Evolutionary conservation across 176 grass and related monocot genomes (phyloP).

Genomic region (Cenchrus purpureus): DNA sequence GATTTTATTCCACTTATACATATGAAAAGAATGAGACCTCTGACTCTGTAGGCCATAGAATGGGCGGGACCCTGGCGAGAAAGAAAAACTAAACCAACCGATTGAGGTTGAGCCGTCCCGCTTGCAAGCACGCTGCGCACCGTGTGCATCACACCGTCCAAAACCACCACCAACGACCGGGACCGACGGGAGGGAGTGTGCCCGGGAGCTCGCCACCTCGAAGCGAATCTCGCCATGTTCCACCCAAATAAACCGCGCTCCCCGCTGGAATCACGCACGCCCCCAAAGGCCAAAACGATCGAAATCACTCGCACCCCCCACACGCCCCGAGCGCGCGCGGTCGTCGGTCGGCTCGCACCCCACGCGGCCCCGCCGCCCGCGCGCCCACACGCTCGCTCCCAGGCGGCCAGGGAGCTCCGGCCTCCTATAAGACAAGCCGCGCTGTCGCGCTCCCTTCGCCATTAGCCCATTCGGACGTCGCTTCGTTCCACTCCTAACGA

Average conservation of each 20-base stretch:
- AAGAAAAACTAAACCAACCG: neutral
- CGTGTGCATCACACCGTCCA: conserved; percentile 12
- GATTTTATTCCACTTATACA: neutral
- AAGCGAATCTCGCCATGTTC: conserved; percentile 22
- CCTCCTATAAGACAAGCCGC: conserved; percentile 20
- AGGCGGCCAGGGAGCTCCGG: neutral
- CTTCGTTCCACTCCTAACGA: neutral
- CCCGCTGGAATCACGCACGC: neutral
- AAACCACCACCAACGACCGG: conserved; percentile 10
- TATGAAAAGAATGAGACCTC: neutral
- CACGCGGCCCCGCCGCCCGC: neutral
- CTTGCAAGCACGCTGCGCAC: neutral
- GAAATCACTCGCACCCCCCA: neutral
- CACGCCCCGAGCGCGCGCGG: neutral
- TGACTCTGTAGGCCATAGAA: neutral
- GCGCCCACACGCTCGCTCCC: conserved; percentile 5
- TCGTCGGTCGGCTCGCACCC: neutral
- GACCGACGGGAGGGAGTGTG: no score
- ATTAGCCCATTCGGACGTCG: neutral
- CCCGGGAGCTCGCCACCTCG: conserved; percentile 5
- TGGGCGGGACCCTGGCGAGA: neutral
- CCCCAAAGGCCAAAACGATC: conserved; percentile 4
- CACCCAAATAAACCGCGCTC: neutral
- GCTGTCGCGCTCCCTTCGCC: conserved; percentile 13
- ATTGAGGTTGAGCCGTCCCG: conserved; percentile 18